These are phyloP conservation scores for Globisporangium carolinianum DNA, from an alignment of 352 stramenopile species.

Conservation along the genomic window DNA sequence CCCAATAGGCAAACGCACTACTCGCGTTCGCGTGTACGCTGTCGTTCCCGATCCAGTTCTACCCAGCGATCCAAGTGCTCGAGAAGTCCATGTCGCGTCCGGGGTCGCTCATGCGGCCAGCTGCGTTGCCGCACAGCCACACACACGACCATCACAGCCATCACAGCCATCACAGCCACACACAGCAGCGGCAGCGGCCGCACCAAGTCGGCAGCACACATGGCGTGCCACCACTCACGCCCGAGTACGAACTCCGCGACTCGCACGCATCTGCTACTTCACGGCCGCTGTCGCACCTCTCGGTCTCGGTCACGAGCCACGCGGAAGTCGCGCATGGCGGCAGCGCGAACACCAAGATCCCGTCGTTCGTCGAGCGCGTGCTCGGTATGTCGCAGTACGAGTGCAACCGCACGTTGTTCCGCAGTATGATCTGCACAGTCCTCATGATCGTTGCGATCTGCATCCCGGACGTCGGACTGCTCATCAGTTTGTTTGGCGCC, in stretches of 20 bases:
- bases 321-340: not conserved
- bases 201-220: not conserved
- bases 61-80: conserved; percentile 65
- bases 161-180: not conserved
- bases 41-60: conserved; percentile 80
- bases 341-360: not conserved
- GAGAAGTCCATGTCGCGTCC: conserved; percentile 51
- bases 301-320: not conserved
- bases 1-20: conserved; percentile 46
- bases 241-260: not conserved
- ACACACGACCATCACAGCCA: not conserved
- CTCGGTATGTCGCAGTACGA: conserved; percentile 61
- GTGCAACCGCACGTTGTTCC: conserved; percentile 72
- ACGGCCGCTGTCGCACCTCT: conserved; percentile 1
- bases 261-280: not conserved
- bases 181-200: not conserved
- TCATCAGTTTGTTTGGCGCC: conserved; percentile 78
- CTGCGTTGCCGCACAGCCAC: conserved; percentile 17
- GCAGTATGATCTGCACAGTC: conserved; percentile 71
- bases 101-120: conserved; percentile 30
- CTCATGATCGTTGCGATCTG: conserved; percentile 75
- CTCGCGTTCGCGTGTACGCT: conserved; percentile 68
- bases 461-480: conserved; percentile 55
- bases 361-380: conserved; percentile 31
- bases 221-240: not conserved